Evolutionary conservation across 495 filamentous ascomycete genomes (phyloP), one percentile per base, ranked within the genome.

Genomic region (Sordaria brevicollis): DNA sequence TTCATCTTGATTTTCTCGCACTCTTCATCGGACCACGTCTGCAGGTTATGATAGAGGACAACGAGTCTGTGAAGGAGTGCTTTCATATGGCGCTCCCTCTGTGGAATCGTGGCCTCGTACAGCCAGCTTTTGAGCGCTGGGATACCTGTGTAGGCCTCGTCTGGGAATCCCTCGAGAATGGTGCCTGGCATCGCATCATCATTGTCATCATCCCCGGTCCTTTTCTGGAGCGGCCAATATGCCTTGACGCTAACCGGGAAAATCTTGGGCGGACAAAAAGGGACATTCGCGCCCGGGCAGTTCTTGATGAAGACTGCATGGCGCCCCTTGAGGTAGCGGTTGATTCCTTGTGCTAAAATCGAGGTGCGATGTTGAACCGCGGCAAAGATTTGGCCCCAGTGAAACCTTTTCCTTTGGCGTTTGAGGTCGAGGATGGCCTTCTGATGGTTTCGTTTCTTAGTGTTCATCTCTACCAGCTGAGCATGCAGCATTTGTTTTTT

Each of bases 121-220:
- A 77, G 25, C 75, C 75, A 78, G 19, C 69, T 54, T 1, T 71
- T 65, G 10, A 78, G 73, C 9, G 65, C 31, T 9, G 75, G 73
- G 19, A 77, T 67, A 3, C 75, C 76, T 2, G 73, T 75, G 8
- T 75, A 74, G 19, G 35, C 9, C 36, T 62, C 54, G 9, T 70
- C 70, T 0, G 76, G 75, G 8, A 77, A 78, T 1, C 75, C 76
- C 13, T 4, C 13, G 5, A n/a, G n/a, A n/a, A 62, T 17, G 25
- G 49, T 21, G 21, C 33, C 49, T 15, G 21, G 11, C 0, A 8
- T 41, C 31, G 36, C 11, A 3, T 36, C 10, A 4, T 15, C 29
- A 13, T 33, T 17, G 2, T 6, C 29, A 2, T 11, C n/a, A n/a
- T n/a, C n/a, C n/a, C n/a, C n/a, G n/a, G n/a, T 17, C 13, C 35